These are phyloP conservation scores for Teratosphaeria gauchensis DNA, from an alignment of 2,329 filamentous ascomycete genomes.

Conservation along the genomic window DNA sequence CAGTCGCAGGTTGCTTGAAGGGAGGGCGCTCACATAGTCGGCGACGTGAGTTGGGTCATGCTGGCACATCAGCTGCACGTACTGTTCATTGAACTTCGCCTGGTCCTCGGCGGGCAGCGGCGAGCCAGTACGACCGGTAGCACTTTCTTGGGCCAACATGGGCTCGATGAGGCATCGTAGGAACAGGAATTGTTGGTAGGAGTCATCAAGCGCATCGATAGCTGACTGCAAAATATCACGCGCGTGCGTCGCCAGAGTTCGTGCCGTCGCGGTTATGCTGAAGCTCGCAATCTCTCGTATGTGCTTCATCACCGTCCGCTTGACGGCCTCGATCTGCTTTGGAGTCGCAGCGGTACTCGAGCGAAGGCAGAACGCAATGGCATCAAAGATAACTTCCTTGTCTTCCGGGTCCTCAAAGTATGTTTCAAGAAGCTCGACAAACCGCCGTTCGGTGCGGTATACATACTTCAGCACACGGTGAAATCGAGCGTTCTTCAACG, in stretches of 20 bases:
- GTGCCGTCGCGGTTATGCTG: slow-evolving; percentile 55
- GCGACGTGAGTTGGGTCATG: slow-evolving; percentile 76
- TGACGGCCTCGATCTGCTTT: slow-evolving; percentile 65
- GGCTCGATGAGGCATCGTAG: slow-evolving; percentile 67
- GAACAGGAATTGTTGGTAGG: slow-evolving; percentile 64
- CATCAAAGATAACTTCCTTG: slow-evolving; percentile 65
- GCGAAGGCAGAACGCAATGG: slow-evolving; percentile 65
- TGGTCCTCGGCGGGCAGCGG: slow-evolving; percentile 8
- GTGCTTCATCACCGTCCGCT: slow-evolving; percentile 55
- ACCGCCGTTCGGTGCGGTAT: slow-evolving; percentile 71
- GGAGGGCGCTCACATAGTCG: slow-evolving; percentile 68
- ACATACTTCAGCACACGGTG: slow-evolving; percentile 86
- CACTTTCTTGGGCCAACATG: slow-evolving; percentile 18
- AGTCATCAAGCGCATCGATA: slow-evolving; percentile 51
- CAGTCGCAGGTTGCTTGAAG: slow-evolving; percentile 67
- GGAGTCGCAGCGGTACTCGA: slow-evolving; percentile 52
- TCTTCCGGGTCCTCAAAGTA: slow-evolving; percentile 82
- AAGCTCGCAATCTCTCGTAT: slow-evolving; percentile 58
- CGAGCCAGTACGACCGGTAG: neutral
- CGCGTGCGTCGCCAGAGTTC: slow-evolving; percentile 52
- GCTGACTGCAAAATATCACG: slow-evolving; percentile 58
- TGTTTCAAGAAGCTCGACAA: slow-evolving; percentile 63
- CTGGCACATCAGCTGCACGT: slow-evolving; percentile 83
- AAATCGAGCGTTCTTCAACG: slow-evolving; percentile 72
- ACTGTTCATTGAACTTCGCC: slow-evolving; percentile 64